These are phyloP conservation scores for Trichoderma brevicompactum DNA, from an alignment of 2,329 filamentous ascomycete species.

Conservation along the genomic window DNA sequence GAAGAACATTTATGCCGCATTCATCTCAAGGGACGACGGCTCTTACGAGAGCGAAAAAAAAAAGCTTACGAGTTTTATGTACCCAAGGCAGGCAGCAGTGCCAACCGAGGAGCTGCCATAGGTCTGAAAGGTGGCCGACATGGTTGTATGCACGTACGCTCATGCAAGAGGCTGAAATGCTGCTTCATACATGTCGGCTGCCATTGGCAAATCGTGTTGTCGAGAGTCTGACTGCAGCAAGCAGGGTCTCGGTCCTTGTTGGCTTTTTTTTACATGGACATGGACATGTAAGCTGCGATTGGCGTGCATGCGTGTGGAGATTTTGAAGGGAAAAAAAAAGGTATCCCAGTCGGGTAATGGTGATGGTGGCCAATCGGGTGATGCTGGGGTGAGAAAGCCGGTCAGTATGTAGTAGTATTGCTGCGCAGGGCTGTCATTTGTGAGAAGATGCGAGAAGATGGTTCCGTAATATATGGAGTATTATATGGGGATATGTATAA, in stretches of 20 bases:
- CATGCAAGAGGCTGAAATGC: too few relatives aligned
- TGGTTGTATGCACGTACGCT: too few relatives aligned
- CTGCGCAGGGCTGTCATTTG: not conserved
- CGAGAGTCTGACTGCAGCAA: not conserved
- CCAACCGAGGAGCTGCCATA: too few relatives aligned
- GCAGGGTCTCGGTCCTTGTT: conserved; percentile 5
- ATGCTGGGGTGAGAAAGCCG: not conserved
- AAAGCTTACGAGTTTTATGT: too few relatives aligned
- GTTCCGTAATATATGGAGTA: too few relatives aligned
- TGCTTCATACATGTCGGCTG: too few relatives aligned
- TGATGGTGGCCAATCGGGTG: conserved; percentile 4
- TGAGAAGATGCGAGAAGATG: not conserved
- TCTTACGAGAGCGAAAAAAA: too few relatives aligned
- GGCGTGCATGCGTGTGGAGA: not conserved
- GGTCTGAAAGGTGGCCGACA: too few relatives aligned
- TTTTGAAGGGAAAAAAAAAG: not conserved
- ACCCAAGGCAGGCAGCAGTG: not conserved
- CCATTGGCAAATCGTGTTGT: too few relatives aligned
- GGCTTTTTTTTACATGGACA: conserved; percentile 2
- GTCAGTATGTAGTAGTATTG: not conserved
- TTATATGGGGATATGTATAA: too few relatives aligned
- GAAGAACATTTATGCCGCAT: not conserved
- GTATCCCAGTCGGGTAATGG: too few relatives aligned
- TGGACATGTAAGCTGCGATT: not conserved
- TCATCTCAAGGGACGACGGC: too few relatives aligned